Conservation (phyloP, 164 flowering plant species). For the grape (Vitis vinifera) region DNA sequence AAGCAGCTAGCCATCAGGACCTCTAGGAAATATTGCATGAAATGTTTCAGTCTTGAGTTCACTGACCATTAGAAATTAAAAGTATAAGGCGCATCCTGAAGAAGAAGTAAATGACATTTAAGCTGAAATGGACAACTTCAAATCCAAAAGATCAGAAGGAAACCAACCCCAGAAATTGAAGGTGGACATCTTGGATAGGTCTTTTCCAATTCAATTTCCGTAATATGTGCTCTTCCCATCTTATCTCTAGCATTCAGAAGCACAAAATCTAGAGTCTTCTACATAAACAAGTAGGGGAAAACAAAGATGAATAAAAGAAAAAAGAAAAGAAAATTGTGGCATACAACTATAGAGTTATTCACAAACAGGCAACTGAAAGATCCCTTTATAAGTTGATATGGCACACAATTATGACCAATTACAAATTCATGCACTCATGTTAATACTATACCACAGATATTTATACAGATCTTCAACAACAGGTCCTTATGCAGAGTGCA, state of each 20-base stretch:
- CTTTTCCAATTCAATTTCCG: constrained; percentile 54
- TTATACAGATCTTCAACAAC: no score
- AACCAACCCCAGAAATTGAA: constrained; percentile 59
- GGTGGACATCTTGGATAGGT: constrained; percentile 65
- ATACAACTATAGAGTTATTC: no score
- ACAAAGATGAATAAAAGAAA: no score
- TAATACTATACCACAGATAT: no score
- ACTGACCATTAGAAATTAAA: constrained; percentile 58
- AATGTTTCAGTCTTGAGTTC: constrained; percentile 48
- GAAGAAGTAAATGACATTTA: constrained; percentile 10
- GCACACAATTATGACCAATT: no score
- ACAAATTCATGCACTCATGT: no score
- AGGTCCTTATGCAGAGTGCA: no score
- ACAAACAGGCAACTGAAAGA: no score
- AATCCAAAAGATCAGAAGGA: constrained; percentile 5
- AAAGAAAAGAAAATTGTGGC: no score
- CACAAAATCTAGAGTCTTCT: not conserved
- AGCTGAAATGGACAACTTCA: constrained; percentile 1
- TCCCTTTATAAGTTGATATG: no score
- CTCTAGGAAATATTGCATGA: constrained; percentile 46
- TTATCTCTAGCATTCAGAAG: constrained; percentile 45
- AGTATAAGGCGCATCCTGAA: constrained; percentile 71
- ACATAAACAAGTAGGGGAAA: no score
- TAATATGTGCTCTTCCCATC: constrained; percentile 46
- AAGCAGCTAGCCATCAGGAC: constrained; percentile 23